Base-by-base conservation (phyloP, 2,329 filamentous ascomycete genomes). In the Sclerotinia glacialis region DNA sequence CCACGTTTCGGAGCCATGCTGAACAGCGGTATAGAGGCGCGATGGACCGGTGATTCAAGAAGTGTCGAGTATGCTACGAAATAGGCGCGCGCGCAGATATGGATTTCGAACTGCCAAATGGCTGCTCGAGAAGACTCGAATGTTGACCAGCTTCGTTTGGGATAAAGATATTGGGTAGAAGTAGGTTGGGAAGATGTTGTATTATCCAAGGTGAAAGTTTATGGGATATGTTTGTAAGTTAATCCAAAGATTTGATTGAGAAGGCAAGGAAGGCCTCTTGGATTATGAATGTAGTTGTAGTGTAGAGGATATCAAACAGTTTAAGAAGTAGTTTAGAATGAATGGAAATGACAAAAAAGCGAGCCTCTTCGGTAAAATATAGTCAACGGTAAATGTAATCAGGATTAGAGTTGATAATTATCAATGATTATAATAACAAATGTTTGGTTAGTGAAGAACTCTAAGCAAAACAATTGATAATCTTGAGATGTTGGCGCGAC, bases 1-100 rank as follows among this genome's bases (percentile, higher is more conserved):
- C 69, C 72, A 67, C 71, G 72, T 67, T 74, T 74, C n/a, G 71
- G 72, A 40, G 73, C 71, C 73, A 74, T 74, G 40, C n/a, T 52
- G 37, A 66, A 61, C 23, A 42, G 59, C 34, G 52, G 18, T 16
- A 23, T 60, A 18, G 31, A 60, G 28, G 11, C 12, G 28, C 18
- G 28, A 40, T 14, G 28, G 5, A 12, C 9, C 28, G 52, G 21
- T 37, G 11, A n/a, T 14, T 49, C 7, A 9, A 26, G 0, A 23
- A 60, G 28, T 23, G 2, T 60, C 28, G 56, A 23, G 56, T 49
- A 53, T 54, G 18, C 12, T 34, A 18, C 7, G 1, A 28, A 47
- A 2, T 28, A 53, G 18, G 42, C 26, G 42, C 28, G 56, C 44
- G 58, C 28, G 44, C n/a, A 47, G 44, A 61, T 34, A n/a, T 23